Base-by-base conservation (phyloP, 148 eudicot species). In the Cornus kousa region DNA sequence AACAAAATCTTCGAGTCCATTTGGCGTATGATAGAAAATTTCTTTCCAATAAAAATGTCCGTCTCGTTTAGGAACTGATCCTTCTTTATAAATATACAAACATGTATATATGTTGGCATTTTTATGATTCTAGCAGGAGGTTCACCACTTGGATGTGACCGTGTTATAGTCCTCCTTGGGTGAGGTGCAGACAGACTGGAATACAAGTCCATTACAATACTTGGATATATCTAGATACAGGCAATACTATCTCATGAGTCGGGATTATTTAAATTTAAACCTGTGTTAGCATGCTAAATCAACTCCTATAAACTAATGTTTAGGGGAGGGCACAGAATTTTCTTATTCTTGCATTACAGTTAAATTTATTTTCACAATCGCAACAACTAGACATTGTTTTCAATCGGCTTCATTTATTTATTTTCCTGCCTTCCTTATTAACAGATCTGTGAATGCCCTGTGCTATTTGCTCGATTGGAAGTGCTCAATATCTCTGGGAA, bases 381-480 rank as follows among this genome's bases (percentile, higher is more conserved):
- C 59, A 1, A 53, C 59, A 53, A 16, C 17, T 12, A 11, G 16
- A 16, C 17, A 53, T 53, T 53, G n/a, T 74, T 39, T 62, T 75
- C 39, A 16, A 13, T 43, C 64, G 5, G 43, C 72, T 67, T 66
- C 43, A 55, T 68, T 10, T 53, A 40, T 31, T 64, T 39, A 67
- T 13, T 10, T 76, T 24, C 79, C 39, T 67, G 48, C 23, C 11
- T 72, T 32, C 80, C 31, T 71, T 19, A 43, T 69, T 46, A 37
- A 66, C 94, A 96, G 99, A 93, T 96, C 66, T 92, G 97, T 85
- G 99, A 96, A 68, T 96, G 98, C 80, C 92, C 97, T 60, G 94
- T 86, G 68, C 85, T 96, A 40, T 75, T 89, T 86, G 76, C 87
- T 79, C 98, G 99, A 77, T 70, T 96, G 87, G 98, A 96, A 91